Evolutionary conservation across 148 eudicot genomes (phyloP).

Genomic region (Rhododendron kiyosumense): DNA sequence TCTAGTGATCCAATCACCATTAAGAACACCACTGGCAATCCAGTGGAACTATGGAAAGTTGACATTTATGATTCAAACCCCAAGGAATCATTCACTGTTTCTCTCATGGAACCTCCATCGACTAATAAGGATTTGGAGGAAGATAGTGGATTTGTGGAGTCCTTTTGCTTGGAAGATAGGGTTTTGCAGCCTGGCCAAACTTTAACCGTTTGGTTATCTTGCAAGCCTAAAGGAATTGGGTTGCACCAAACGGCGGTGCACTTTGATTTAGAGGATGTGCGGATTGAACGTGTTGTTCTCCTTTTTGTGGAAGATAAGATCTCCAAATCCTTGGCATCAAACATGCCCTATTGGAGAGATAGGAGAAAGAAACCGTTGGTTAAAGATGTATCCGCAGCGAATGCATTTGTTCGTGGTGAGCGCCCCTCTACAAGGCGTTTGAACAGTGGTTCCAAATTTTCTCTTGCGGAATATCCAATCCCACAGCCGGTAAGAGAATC

Average conservation of each 20-base stretch:
- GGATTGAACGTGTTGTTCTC: conserved; percentile 67
- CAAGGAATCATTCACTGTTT: conserved; percentile 59
- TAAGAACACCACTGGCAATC: conserved; percentile 47
- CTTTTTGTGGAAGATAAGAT: conserved; percentile 75
- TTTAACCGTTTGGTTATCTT: conserved; percentile 68
- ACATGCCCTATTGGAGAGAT: conserved; percentile 49
- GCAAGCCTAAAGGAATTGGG: conserved; percentile 82
- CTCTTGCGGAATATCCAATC: neutral
- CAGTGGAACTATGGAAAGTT: conserved; percentile 61
- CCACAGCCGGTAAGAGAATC: neutral
- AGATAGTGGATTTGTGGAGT: conserved; percentile 44
- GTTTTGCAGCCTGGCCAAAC: conserved; percentile 46
- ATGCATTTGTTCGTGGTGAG: conserved; percentile 45
- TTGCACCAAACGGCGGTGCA: conserved; percentile 70
- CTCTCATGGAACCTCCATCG: conserved; percentile 75
- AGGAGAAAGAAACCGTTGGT: conserved; percentile 32
- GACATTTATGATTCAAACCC: conserved; percentile 79
- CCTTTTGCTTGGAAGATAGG: conserved; percentile 62
- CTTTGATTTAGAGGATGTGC: conserved; percentile 51
- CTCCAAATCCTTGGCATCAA: conserved; percentile 60
- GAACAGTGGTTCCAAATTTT: conserved; percentile 10
- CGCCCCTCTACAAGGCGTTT: conserved; percentile 59
- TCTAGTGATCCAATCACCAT: conserved; percentile 49
- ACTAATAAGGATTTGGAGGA: conserved; percentile 34
- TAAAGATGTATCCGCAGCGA: conserved; percentile 12